Evolutionary conservation across 2,329 filamentous ascomycete genomes (phyloP), one percentile per base, ranked within the genome.

Genomic region (Tolypocladium pustulatum): DNA sequence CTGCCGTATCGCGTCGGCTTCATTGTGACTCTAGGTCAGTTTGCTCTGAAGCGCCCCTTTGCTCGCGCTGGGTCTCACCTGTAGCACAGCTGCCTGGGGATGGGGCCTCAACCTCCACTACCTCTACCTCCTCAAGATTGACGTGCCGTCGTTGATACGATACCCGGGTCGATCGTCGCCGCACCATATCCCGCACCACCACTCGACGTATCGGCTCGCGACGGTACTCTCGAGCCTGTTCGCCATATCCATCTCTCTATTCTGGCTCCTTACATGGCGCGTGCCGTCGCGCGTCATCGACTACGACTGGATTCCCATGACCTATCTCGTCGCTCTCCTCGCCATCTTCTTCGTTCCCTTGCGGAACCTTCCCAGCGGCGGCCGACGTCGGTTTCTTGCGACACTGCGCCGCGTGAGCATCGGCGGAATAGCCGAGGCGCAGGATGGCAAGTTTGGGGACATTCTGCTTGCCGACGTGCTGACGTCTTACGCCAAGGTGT

Each of bases 41-140:
- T 37, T 13, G 1, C 30, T 30, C 6, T 10, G 27, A n/a, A 2
- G 4, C 1, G 0, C 9, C 2, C 41, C 25, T 1, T 20, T 30
- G 5, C 54, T 61, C 40, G 22, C 36, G 32, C n/a, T 32, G 25
- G 56, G 34, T 6, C 53, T 58, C 32, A 58, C 57, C 30, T 40
- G 17, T 32, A 30, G 4, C 25, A 61, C 64, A 95, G 91, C 90
- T 65, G 87, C 96, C 68, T 97, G 93, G 93, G 91, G 90, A 71
- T 99, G 93, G 91, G 91, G 88, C 64, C 74, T 89, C 66, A 97
- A 97, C 76, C 84, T 97, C 46, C 91, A 97, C 71, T 92, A 90
- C 75, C 85, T 97, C 61, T 81, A 87, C 67, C 75, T 84, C 60
- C 79, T 86, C 68, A 89, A 89, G 70, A 95, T 99, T 76, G 91